A percentile compares a stretch with the other conserved stretches of the same genome.
Conservation (phyloP, 176 grass and related monocot genomes). For the Aechmea fasciata region DNA sequence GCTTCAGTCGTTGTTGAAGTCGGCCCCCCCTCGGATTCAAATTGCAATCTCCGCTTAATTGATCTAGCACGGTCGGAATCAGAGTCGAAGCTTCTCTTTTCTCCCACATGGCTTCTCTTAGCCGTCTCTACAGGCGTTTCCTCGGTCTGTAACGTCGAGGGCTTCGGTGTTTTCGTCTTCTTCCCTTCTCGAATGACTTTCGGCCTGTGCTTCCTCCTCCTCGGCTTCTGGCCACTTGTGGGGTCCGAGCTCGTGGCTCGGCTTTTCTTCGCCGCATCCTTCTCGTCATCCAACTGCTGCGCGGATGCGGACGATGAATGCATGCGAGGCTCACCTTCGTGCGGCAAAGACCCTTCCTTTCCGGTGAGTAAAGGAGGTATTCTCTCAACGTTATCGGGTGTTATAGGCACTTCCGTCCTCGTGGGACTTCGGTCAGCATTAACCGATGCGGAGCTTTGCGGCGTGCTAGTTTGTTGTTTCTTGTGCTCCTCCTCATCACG, state of each 20-base stretch:
- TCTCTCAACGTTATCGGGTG: no score
- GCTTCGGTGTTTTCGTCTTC: slow-evolving; percentile 21
- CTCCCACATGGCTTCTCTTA: slow-evolving; percentile 41
- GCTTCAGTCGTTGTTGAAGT: slow-evolving; percentile 10
- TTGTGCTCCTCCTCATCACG: no score
- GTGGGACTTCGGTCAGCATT: no score
- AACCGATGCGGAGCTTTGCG: no score
- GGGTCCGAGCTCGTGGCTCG: neutral
- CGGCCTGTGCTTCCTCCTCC: slow-evolving; percentile 49
- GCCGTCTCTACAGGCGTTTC: slow-evolving; percentile 20
- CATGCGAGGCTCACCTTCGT: neutral
- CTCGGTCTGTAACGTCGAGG: slow-evolving; percentile 26
- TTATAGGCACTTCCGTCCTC: no score
- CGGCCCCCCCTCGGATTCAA: slow-evolving; percentile 18
- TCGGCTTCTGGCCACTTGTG: neutral
- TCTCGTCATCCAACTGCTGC: neutral
- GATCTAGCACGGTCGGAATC: slow-evolving; percentile 20
- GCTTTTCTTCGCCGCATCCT: neutral
- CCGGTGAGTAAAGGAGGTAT: no score
- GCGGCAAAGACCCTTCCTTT: no score
- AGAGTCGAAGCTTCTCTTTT: slow-evolving; percentile 33
- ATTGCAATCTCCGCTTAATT: slow-evolving; percentile 37
- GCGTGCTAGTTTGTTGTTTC: no score
- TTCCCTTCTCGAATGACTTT: slow-evolving; percentile 48
- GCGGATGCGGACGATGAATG: neutral